Evolutionary conservation across 306 rosid genomes (phyloP).

Genomic region (Leucaena leucocephala): DNA sequence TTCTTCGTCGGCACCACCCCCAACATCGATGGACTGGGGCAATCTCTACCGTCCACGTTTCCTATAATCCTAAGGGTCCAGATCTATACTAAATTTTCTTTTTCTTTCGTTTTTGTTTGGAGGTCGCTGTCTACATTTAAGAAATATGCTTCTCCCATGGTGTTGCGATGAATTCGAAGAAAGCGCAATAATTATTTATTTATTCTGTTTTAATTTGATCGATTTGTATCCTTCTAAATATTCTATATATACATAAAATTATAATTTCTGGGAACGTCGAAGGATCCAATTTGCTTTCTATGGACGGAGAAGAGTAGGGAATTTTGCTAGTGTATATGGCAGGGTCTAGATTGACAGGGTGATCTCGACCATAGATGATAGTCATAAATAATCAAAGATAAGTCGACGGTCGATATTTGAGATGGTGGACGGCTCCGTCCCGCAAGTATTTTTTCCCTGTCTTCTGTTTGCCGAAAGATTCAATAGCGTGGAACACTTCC

Average conservation of each 20-base stretch:
- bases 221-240: background rate
- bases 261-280: background rate
- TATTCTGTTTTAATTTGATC: background rate
- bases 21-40: slow-evolving; percentile 24
- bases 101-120: background rate
- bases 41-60: slow-evolving; percentile 52
- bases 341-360: background rate
- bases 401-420: background rate
- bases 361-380: background rate
- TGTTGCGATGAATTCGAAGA: background rate
- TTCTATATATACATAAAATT: background rate
- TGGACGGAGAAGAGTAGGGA: too few relatives aligned
- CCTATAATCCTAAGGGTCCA: background rate
- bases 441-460: background rate
- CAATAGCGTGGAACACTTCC: too few relatives aligned
- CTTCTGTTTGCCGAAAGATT: too few relatives aligned
- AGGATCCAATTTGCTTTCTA: background rate
- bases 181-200: background rate
- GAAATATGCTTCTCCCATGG: background rate
- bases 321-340: too few relatives aligned
- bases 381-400: background rate
- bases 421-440: background rate
- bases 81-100: background rate
- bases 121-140: slow-evolving; percentile 16
- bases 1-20: slow-evolving; percentile 59